Base-by-base conservation (phyloP, 2,329 filamentous ascomycete genomes). In the Alternaria sp. region DNA sequence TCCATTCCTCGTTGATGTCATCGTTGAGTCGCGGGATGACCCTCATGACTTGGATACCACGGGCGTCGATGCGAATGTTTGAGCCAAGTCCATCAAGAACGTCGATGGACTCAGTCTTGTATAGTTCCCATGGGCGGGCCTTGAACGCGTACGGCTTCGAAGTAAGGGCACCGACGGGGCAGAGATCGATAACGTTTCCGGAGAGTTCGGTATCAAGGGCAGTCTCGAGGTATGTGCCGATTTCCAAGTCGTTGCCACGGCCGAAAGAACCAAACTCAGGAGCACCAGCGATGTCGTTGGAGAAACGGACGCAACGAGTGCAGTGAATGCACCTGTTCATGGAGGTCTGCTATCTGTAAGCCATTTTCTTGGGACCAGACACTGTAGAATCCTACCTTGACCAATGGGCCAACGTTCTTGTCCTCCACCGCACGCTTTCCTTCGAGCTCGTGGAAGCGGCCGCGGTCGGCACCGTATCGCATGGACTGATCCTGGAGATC, bases 251-350 rank as follows among this genome's bases (percentile, higher is more conserved):
- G 83, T 98, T 98, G 79, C 96, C 96, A 85, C 96, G 92, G 78
- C 96, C 96, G 28, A 92, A 92, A 37, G 94, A 97, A 72, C 96
- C 96, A 75, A 99, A 88, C 82, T 99, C 96, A 37, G 96, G 94
- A 64, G 96, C 96, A 76, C 96, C 96, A 66, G 96, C 96, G 76
- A 99, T 87, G 77, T 99, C 96, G 83, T 98, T 99, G 80, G 96
- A 92, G 83, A 99, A 99, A 78, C 96, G 94, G 74, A 99, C 89
- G 83, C 96, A 99, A 77, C 96, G 90, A 68, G 96, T 99, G 87
- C 96, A 99, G 86, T 99, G 96, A 77, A 99, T 99, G 83, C 96
- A 99, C 80, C 96, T 89, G 87, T 99, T 99, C 96, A 99, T 99
- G 54, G 96, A 99, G 4, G 96, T 99, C 89, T 86, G 65, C 5